Percentiles rank a stretch among this genome's conserved stretches.
These are phyloP conservation scores for Ilyonectria destructans DNA, from an alignment of 2,329 filamentous ascomycete genomes.

Conservation along the genomic window DNA sequence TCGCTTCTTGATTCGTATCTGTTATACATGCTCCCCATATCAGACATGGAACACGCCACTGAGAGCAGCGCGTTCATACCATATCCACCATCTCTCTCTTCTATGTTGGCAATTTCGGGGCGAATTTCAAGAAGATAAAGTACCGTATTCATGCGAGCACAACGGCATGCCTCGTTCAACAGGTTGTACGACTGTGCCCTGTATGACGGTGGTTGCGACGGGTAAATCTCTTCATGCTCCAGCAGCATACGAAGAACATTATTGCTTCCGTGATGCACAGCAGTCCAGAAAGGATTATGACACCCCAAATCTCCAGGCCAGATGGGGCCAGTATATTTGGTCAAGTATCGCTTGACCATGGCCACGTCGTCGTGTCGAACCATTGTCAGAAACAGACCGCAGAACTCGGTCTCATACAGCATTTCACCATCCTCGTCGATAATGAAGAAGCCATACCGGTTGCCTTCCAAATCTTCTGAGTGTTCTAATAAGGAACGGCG, in stretches of 20 bases:
- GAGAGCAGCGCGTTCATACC: too few species aligned
- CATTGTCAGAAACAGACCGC: not conserved
- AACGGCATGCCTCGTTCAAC: not conserved
- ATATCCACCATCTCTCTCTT: too few species aligned
- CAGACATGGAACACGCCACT: too few species aligned
- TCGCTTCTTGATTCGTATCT: too few species aligned
- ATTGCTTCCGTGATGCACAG: not conserved
- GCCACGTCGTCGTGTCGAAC: constrained; percentile 2
- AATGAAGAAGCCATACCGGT: too few species aligned
- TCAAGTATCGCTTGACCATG: constrained; percentile 6
- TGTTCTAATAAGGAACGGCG: too few species aligned
- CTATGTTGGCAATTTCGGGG: too few species aligned
- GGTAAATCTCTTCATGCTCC: not conserved
- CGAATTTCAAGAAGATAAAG: too few species aligned
- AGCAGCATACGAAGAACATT: constrained; percentile 15
- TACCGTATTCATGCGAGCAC: not conserved
- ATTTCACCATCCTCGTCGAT: constrained; percentile 1
- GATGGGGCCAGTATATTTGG: not conserved
- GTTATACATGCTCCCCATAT: too few species aligned
- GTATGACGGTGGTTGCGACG: not conserved
- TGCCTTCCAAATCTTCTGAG: too few species aligned
- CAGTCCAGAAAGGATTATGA: constrained; percentile 7
- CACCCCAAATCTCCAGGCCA: not conserved
- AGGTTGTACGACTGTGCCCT: not conserved
- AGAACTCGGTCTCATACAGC: constrained; percentile 1